Conservation (phyloP, 192 early-diverging fungal species). For the Mortierella hygrophila region DNA sequence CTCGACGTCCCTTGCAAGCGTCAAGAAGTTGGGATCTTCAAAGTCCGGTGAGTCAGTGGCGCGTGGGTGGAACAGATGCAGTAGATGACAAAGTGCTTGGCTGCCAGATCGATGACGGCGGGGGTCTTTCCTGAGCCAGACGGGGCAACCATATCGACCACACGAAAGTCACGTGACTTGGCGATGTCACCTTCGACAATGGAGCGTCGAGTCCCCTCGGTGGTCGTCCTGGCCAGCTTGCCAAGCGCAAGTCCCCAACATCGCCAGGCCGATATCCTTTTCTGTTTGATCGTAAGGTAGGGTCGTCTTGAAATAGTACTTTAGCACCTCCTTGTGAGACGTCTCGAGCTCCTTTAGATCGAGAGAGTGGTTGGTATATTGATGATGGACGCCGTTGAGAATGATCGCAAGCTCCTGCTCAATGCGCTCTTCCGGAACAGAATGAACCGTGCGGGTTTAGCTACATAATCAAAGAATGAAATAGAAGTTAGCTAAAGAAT, state of each 20-base stretch:
- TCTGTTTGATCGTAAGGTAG: slow-evolving; percentile 14
- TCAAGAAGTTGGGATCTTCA: slow-evolving; percentile 18
- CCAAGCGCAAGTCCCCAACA: no score
- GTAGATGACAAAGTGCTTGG: slow-evolving; percentile 44
- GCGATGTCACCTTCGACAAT: neutral
- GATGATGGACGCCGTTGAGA: no score
- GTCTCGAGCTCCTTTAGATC: slow-evolving; percentile 15
- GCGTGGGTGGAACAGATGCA: slow-evolving; percentile 1
- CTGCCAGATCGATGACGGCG: slow-evolving; percentile 28
- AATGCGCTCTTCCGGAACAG: no score
- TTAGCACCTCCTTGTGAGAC: slow-evolving; percentile 6
- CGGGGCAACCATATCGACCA: slow-evolving; percentile 33
- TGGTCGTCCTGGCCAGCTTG: slow-evolving; percentile 8
- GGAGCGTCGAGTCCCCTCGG: slow-evolving; percentile 12
- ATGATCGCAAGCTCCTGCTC: no score
- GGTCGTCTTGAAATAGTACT: slow-evolving; percentile 18
- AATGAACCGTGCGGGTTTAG: no score
- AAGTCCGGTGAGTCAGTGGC: slow-evolving; percentile 3
- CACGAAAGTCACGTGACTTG: slow-evolving; percentile 12
- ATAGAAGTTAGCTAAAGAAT: no score
- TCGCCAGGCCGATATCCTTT: neutral
- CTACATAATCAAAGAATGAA: no score
- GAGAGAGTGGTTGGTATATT: no score
- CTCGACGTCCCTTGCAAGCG: slow-evolving; percentile 8
- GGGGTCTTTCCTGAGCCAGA: slow-evolving; percentile 40